Evolutionary conservation across 179 eudicot species (phyloP).

Genomic region (Sideroxylon spinosum): DNA sequence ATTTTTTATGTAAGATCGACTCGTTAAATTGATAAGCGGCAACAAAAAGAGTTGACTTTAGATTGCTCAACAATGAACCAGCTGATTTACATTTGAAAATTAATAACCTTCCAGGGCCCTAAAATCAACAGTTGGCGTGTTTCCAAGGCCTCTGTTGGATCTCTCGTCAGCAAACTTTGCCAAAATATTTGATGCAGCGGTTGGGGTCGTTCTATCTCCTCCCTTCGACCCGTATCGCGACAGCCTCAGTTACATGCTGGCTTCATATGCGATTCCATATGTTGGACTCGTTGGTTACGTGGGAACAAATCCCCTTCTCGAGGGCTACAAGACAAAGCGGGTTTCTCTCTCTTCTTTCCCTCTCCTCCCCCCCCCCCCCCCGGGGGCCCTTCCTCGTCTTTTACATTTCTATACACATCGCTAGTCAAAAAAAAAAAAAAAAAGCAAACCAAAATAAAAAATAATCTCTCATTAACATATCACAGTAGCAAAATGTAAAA

Average conservation of each 20-base stretch:
- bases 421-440: no score
- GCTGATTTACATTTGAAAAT: no score
- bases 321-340: conserved; percentile 41
- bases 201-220: conserved; percentile 43
- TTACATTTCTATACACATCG: no score
- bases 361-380: no score
- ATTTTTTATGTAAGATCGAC: no score
- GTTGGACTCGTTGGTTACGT: conserved; percentile 69
- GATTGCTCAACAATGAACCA: no score
- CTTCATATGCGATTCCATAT: conserved; percentile 57
- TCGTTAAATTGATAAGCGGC: no score
- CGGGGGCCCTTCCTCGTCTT: no score
- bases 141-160: conserved; percentile 66
- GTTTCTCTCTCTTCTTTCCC: conserved; percentile 20
- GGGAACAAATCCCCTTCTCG: conserved; percentile 54
- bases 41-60: no score
- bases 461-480: no score
- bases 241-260: conserved; percentile 57
- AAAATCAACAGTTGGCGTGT: conserved; percentile 51
- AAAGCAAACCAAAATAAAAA: no score
- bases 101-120: conserved; percentile 35
- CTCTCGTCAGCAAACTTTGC: conserved; percentile 49
- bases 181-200: conserved; percentile 44
- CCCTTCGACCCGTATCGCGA: conserved; percentile 74
- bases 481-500: no score